phyloP scores from a whole-genome alignment of 768 basidiomycete genomes.

The Melanogaster broomeanus region DNA sequence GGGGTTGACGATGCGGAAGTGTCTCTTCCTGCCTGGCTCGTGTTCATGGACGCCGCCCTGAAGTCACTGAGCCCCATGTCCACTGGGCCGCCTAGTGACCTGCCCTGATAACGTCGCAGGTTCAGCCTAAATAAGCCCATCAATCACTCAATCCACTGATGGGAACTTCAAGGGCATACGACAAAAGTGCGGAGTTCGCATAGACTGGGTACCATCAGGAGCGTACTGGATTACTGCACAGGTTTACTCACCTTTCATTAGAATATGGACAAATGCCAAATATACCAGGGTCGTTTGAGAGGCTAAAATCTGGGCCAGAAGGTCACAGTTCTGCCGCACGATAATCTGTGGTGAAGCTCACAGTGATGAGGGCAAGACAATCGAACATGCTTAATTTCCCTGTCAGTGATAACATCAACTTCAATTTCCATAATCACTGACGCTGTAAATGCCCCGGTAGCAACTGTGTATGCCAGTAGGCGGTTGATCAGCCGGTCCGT shows the following conservation, averaged over 20 bases:
- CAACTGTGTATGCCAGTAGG: conserved; percentile 7
- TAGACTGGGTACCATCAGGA: not conserved
- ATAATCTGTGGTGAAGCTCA: not conserved
- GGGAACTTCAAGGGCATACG: not conserved
- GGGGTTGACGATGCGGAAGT: no score
- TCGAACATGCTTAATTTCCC: not conserved
- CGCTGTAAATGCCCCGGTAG: conserved; percentile 11
- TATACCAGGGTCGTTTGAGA: not conserved
- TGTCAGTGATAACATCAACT: not conserved
- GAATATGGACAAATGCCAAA: not conserved
- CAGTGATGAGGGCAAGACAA: no score
- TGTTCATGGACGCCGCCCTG: no score
- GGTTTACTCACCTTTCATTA: not conserved
- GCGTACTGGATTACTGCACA: not conserved
- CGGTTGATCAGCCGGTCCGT: conserved; percentile 6
- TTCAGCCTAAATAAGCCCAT: no score
- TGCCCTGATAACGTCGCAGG: no score
- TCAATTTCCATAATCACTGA: not conserved
- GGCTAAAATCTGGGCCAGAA: not conserved
- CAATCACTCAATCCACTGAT: no score
- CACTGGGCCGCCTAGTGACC: no score
- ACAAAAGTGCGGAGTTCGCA: not conserved
- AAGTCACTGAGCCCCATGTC: no score
- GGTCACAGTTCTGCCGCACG: not conserved
- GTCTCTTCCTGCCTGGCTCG: no score